A percentile compares a stretch with the other conserved stretches of the same genome.
These are phyloP conservation scores for Venturia effusa DNA, from an alignment of 2,329 filamentous ascomycete species.

Conservation along the genomic window DNA sequence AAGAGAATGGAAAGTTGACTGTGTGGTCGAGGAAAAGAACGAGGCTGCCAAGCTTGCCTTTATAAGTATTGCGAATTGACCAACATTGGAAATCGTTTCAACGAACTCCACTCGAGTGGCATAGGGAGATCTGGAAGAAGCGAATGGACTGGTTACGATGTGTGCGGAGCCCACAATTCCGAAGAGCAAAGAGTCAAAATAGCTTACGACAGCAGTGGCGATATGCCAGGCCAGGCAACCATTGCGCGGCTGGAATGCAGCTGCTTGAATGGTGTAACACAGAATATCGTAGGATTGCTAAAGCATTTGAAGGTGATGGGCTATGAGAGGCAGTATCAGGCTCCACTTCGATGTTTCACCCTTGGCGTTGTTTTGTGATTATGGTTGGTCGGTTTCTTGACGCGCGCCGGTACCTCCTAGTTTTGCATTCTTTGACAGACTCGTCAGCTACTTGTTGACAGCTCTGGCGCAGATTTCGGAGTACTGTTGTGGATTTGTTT, in stretches of 20 bases:
- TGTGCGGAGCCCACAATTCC: background rate
- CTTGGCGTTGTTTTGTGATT: background rate
- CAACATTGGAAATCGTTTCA: background rate
- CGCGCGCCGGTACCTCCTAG: background rate
- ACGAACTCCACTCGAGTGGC: background rate
- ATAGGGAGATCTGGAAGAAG: background rate
- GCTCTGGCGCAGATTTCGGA: background rate
- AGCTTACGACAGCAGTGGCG: background rate
- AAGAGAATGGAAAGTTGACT: background rate
- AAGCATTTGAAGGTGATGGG: background rate
- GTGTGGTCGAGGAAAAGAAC: background rate
- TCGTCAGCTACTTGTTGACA: background rate
- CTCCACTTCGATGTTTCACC: background rate
- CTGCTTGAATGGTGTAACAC: background rate
- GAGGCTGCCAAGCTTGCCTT: conserved; percentile 1
- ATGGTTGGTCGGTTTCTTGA: background rate
- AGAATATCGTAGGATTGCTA: background rate
- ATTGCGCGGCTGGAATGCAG: background rate
- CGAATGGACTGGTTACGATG: background rate
- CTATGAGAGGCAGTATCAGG: background rate
- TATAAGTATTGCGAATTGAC: background rate
- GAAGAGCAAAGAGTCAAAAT: background rate
- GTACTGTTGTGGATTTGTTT: no score
- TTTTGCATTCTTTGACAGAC: background rate
- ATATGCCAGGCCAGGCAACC: background rate